phyloP scores from a whole-genome alignment of 2,329 filamentous ascomycete species.

The Neonectria ditissima region DNA sequence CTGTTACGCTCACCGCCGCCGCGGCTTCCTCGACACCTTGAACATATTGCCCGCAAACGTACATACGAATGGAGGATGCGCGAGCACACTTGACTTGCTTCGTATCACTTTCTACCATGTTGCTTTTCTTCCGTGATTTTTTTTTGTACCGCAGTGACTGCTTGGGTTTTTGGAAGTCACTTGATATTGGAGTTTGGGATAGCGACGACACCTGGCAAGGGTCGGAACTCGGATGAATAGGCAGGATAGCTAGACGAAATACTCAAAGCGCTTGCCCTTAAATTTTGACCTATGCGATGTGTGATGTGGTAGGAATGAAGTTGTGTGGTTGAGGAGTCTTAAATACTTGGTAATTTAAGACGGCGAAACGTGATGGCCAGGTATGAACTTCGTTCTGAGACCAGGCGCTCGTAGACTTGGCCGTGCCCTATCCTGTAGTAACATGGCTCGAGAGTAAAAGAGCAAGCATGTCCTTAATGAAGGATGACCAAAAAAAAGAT shows the following conservation, averaged over 20 bases:
- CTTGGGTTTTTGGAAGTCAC: constrained; percentile 11
- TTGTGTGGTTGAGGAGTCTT: not conserved
- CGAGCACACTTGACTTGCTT: constrained; percentile 9
- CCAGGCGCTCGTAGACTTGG: no score
- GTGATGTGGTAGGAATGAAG: not conserved
- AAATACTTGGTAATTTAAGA: not conserved
- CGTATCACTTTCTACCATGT: constrained; percentile 19
- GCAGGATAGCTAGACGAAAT: constrained; percentile 34
- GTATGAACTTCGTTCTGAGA: no score
- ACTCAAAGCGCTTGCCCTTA: constrained; percentile 1
- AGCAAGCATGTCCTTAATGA: not conserved
- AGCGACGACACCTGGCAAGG: constrained; percentile 27
- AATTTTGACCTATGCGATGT: not conserved
- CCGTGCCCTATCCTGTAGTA: no score
- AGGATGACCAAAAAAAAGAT: not conserved
- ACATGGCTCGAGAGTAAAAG: no score
- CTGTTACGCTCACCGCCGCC: constrained; percentile 37
- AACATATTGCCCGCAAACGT: constrained; percentile 32
- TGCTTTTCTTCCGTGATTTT: constrained; percentile 27
- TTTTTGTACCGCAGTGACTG: constrained; percentile 21
- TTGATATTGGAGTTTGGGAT: constrained; percentile 40
- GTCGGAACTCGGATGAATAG: constrained; percentile 22
- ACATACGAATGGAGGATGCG: constrained; percentile 30
- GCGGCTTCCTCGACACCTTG: constrained; percentile 32
- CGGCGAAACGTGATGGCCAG: not conserved